These are phyloP conservation scores for Barnettozyma botsteinii DNA, from an alignment of 805 yeast species.

Conservation along the genomic window DNA sequence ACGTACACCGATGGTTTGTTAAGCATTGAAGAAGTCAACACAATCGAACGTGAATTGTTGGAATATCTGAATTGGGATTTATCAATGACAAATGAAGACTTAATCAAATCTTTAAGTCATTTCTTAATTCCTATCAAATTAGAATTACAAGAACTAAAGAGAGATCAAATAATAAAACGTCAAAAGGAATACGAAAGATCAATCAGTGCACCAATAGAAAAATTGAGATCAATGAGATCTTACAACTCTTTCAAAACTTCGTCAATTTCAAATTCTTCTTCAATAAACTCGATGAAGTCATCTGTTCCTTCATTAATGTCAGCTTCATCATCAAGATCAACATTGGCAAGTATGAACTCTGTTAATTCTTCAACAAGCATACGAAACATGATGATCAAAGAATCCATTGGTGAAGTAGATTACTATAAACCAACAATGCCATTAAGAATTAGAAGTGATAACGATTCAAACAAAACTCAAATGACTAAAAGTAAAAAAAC, in stretches of 20 bases:
- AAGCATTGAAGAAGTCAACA: constrained; percentile 71
- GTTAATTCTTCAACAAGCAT: constrained; percentile 17
- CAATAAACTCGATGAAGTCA: constrained; percentile 12
- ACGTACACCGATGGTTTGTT: constrained; percentile 84
- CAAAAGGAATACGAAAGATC: constrained; percentile 18
- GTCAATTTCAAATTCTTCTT: constrained; percentile 21
- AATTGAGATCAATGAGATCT: constrained; percentile 13
- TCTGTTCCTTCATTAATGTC: constrained; percentile 39
- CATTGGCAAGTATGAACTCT: constrained; percentile 25
- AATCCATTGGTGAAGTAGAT: constrained; percentile 9
- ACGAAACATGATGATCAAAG: constrained; percentile 1
- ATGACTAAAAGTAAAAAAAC: constrained; percentile 10
- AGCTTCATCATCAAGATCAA: constrained; percentile 35
- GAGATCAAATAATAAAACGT: constrained; percentile 22
- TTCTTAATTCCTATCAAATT: constrained; percentile 70
- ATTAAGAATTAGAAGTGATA: constrained; percentile 20
- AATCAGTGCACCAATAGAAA: constrained; percentile 1
- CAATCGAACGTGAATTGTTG: constrained; percentile 85
- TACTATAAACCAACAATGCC: constrained; percentile 15
- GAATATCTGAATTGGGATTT: constrained; percentile 83
- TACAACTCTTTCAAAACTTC: constrained; percentile 9
- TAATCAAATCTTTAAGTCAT: constrained; percentile 62
- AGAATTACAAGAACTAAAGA: constrained; percentile 19
- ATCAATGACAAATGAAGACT: constrained; percentile 62
- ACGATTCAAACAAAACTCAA: constrained; percentile 12